These are phyloP conservation scores for Blastobotrys peoriensis DNA, from an alignment of 805 yeast species.

Conservation along the genomic window DNA sequence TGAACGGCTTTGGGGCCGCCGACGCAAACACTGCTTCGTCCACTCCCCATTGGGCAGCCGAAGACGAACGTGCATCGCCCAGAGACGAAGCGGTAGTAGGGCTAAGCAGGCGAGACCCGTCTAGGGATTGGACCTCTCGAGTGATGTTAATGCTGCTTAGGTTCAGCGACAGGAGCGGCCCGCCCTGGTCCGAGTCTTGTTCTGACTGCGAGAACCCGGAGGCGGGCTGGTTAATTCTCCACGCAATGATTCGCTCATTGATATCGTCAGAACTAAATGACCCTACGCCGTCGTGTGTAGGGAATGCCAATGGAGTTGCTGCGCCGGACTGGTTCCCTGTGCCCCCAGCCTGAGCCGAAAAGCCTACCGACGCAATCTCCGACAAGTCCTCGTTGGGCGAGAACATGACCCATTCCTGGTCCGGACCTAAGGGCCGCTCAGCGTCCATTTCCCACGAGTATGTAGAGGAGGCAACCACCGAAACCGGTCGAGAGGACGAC, in stretches of 20 bases:
- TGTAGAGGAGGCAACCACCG: background rate
- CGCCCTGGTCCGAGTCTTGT: background rate
- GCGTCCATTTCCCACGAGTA: background rate
- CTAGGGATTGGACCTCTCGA: background rate
- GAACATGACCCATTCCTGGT: conserved; percentile 35
- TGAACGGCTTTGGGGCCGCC: background rate
- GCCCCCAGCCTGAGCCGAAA: conserved; percentile 13
- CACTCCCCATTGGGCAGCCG: background rate
- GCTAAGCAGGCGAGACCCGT: background rate
- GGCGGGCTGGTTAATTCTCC: conserved; percentile 34
- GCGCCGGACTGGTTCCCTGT: conserved; percentile 13
- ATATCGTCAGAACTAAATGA: conserved; percentile 27
- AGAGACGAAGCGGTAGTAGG: background rate
- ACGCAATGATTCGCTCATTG: conserved; percentile 34
- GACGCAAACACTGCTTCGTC: conserved; percentile 1
- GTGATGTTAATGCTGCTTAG: background rate
- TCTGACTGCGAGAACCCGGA: background rate
- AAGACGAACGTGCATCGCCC: background rate
- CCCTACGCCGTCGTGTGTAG: conserved; percentile 32
- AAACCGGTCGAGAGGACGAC: background rate
- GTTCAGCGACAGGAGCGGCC: background rate
- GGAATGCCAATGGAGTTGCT: conserved; percentile 27
- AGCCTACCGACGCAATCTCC: conserved; percentile 9
- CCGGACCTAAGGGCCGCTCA: background rate
- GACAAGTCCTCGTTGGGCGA: conserved; percentile 24